Evolutionary conservation across 2,329 filamentous ascomycete species (phyloP).

Genomic region (Nemania serpens): DNA sequence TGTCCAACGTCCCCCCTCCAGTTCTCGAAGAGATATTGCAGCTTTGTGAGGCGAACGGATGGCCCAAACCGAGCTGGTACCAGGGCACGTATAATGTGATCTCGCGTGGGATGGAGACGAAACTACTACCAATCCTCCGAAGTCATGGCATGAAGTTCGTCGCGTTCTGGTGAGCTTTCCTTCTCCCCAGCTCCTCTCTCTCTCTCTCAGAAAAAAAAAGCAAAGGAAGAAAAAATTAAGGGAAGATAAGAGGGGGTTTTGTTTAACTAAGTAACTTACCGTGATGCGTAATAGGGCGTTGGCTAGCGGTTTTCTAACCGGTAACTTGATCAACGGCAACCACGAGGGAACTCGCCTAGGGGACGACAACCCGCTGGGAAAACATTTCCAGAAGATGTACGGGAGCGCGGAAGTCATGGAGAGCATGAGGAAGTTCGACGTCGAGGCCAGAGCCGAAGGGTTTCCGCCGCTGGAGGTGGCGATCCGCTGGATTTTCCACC

Average conservation of each 20-base stretch:
- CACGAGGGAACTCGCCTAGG: conserved; percentile 38
- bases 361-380: conserved; percentile 29
- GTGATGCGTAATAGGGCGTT: conserved; percentile 13
- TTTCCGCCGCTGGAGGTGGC: conserved; percentile 42
- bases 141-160: conserved; percentile 35
- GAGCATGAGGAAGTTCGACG: conserved; percentile 41
- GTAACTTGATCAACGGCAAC: conserved; percentile 37
- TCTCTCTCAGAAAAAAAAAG: too few species aligned
- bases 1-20: conserved; percentile 44
- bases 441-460: conserved; percentile 32
- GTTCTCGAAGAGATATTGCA: conserved; percentile 41
- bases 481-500: conserved; percentile 44
- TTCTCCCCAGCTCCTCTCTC: too few species aligned
- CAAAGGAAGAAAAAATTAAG: too few species aligned
- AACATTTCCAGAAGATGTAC: conserved; percentile 38
- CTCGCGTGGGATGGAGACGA: conserved; percentile 43
- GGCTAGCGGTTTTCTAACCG: conserved; percentile 43
- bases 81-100: conserved; percentile 48
- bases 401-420: conserved; percentile 36
- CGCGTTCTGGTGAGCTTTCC: conserved; percentile 25
- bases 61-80: conserved; percentile 46
- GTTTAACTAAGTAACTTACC: neutral
- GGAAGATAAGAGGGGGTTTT: neutral
- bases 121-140: conserved; percentile 44
- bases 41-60: conserved; percentile 42